Evolutionary conservation across 371 early-diverging fungal species (phyloP).

Genomic region (Thermomucor indicae-seudaticae): DNA sequence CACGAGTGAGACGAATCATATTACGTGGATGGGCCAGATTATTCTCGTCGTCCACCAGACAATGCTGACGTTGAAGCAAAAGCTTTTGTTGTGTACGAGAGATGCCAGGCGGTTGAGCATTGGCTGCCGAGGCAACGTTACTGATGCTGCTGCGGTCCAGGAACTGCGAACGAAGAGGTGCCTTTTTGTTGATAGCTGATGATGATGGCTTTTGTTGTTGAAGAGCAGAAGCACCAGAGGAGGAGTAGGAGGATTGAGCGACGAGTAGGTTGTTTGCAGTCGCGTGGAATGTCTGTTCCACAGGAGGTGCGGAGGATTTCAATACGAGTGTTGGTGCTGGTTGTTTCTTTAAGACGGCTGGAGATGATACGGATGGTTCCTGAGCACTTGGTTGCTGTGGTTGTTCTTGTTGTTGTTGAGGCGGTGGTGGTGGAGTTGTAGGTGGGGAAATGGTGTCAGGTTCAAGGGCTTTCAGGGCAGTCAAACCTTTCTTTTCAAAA

Average conservation of each 20-base stretch:
- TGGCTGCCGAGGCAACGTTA: slow-evolving; percentile 19
- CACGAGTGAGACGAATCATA: slow-evolving; percentile 44
- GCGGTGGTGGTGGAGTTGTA: slow-evolving; percentile 2
- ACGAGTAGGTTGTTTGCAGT: slow-evolving; percentile 28
- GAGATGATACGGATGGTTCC: slow-evolving; percentile 10
- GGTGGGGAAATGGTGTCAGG: slow-evolving; percentile 10
- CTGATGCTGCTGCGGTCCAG: slow-evolving; percentile 6
- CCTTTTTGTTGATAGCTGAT: neutral
- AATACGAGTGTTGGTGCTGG: slow-evolving; percentile 8
- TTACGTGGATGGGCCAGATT: slow-evolving; percentile 45
- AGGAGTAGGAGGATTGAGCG: slow-evolving; percentile 7
- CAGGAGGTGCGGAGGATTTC: slow-evolving; percentile 22
- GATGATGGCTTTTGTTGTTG: slow-evolving; percentile 2
- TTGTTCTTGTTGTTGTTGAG: slow-evolving; percentile 3
- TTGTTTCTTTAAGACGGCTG: slow-evolving; percentile 5
- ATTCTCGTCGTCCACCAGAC: slow-evolving; percentile 43
- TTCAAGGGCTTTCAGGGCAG: slow-evolving; percentile 9
- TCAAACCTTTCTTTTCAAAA: slow-evolving; percentile 19
- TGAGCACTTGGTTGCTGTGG: neutral
- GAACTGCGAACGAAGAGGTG: slow-evolving; percentile 13
- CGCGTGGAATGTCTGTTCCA: slow-evolving; percentile 34
- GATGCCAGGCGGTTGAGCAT: slow-evolving; percentile 18
- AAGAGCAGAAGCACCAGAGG: no score
- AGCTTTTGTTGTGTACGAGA: slow-evolving; percentile 55
- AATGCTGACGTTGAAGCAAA: slow-evolving; percentile 45